Percentiles rank a stretch among this genome's conserved stretches.
phyloP scores from a whole-genome alignment of 768 basidiomycete species.

The Auriscalpium microsporum region DNA sequence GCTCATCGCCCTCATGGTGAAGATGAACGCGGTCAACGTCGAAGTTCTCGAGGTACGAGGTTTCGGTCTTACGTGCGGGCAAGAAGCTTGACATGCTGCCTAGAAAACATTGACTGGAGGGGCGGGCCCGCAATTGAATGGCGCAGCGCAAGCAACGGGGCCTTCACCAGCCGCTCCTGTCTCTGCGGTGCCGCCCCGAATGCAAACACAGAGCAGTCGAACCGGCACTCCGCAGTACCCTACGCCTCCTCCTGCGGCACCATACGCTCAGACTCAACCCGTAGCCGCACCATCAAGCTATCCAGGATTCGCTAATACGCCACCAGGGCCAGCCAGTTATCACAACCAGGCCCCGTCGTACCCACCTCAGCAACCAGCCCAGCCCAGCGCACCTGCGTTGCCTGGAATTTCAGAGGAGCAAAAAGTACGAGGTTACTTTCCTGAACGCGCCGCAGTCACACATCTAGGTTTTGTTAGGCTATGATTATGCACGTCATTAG shows the following conservation, averaged over 20 bases:
- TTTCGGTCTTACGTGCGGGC: background rate
- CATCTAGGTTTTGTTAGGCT: slow-evolving; percentile 32
- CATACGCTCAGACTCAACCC: background rate
- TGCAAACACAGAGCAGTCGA: background rate
- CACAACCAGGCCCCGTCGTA: slow-evolving; percentile 6
- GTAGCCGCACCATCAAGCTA: slow-evolving; percentile 4
- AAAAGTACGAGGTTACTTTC: slow-evolving; percentile 34
- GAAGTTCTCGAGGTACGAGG: slow-evolving; percentile 62
- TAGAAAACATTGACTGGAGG: background rate
- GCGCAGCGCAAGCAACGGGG: background rate
- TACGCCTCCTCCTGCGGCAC: background rate
- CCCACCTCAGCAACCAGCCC: slow-evolving; percentile 7
- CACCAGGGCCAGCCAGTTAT: background rate
- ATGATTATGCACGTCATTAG: slow-evolving; percentile 72
- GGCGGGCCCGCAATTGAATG: background rate
- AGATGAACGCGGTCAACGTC: slow-evolving; percentile 63
- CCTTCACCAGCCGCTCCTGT: background rate
- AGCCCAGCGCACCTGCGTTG: slow-evolving; percentile 35
- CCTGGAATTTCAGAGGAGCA: slow-evolving; percentile 60
- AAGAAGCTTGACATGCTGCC: background rate
- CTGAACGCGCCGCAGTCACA: background rate
- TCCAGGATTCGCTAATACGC: background rate
- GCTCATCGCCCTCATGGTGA: slow-evolving; percentile 69
- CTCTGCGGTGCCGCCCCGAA: background rate
- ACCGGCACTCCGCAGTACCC: background rate